Conservation (phyloP, 1,284 basidiomycete genomes). For the Schizopora paradoxa region DNA sequence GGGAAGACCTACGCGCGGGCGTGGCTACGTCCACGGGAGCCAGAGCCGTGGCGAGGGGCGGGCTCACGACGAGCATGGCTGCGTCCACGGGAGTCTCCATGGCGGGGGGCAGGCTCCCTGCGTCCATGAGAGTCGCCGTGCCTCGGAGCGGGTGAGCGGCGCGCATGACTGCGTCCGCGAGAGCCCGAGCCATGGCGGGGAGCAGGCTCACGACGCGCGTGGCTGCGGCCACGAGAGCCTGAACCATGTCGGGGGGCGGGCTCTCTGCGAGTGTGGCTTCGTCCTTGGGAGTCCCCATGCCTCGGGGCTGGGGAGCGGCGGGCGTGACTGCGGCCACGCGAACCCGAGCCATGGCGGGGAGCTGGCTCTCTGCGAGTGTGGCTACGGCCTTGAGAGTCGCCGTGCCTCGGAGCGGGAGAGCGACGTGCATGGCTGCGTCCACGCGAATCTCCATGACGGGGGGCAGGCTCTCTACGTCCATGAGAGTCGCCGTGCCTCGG, state of each 20-base stretch:
- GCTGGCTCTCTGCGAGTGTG: background rate
- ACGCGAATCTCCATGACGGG: slow-evolving; percentile 11
- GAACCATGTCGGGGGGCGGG: slow-evolving; percentile 4
- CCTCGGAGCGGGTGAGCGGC: background rate
- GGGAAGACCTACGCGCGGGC: background rate
- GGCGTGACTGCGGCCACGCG: slow-evolving; percentile 5
- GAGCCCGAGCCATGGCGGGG: slow-evolving; percentile 8
- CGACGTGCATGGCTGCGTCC: slow-evolving; percentile 7
- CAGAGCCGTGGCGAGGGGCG: background rate
- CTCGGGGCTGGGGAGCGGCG: background rate
- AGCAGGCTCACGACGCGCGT: background rate
- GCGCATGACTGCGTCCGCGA: slow-evolving; percentile 1
- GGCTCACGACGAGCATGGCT: background rate
- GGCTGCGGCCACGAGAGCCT: slow-evolving; percentile 9
- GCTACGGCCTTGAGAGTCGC: slow-evolving; percentile 3
- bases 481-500: slow-evolving; percentile 2
- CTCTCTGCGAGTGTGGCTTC: background rate
- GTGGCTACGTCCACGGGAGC: slow-evolving; percentile 6
- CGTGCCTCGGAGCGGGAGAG: background rate
- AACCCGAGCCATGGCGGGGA: slow-evolving; percentile 5
- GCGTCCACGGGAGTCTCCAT: slow-evolving; percentile 6
- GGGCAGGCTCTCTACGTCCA: too few relatives aligned
- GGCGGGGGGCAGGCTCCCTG: background rate
- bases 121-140: background rate
- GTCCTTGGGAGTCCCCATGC: background rate